phyloP scores from a whole-genome alignment of 352 stramenopile genomes.

The Globisporangium nagaii region DNA sequence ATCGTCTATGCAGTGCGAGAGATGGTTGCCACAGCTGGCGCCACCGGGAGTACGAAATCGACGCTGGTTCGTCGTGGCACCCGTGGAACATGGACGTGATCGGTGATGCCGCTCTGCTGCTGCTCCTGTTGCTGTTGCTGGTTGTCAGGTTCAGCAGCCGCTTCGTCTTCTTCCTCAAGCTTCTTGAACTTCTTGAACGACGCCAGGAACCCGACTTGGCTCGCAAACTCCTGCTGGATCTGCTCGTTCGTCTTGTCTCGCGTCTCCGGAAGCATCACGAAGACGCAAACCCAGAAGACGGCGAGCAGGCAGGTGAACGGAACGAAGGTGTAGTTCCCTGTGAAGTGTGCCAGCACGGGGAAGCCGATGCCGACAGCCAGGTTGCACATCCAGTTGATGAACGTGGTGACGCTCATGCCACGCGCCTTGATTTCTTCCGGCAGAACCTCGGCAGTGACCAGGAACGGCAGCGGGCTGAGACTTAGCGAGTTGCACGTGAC shows the following conservation, averaged over 20 bases:
- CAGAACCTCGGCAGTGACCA: slow-evolving; percentile 33
- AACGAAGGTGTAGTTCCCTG: slow-evolving; percentile 31
- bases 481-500: slow-evolving; percentile 35
- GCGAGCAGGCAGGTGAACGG: slow-evolving; percentile 28
- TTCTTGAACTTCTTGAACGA: slow-evolving; percentile 28
- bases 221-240: slow-evolving; percentile 32
- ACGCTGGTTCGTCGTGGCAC: slow-evolving; percentile 1
- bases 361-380: slow-evolving; percentile 28
- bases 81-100: background rate
- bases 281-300: slow-evolving; percentile 29
- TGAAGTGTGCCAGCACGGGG: slow-evolving; percentile 20
- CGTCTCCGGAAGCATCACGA: slow-evolving; percentile 32
- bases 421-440: slow-evolving; percentile 32
- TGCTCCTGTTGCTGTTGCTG: background rate
- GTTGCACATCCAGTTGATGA: slow-evolving; percentile 36
- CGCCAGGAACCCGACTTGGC: slow-evolving; percentile 17
- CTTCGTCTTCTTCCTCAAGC: slow-evolving; percentile 13
- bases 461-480: slow-evolving; percentile 27
- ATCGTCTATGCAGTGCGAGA: slow-evolving; percentile 5
- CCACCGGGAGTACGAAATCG: slow-evolving; percentile 3
- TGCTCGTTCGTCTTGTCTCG: slow-evolving; percentile 31
- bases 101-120: background rate
- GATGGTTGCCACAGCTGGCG: background rate
- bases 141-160: background rate
- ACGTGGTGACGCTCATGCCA: slow-evolving; percentile 29